Conservation (phyloP, 73 alveolate species). For the Tetrahymena thermophila region DNA sequence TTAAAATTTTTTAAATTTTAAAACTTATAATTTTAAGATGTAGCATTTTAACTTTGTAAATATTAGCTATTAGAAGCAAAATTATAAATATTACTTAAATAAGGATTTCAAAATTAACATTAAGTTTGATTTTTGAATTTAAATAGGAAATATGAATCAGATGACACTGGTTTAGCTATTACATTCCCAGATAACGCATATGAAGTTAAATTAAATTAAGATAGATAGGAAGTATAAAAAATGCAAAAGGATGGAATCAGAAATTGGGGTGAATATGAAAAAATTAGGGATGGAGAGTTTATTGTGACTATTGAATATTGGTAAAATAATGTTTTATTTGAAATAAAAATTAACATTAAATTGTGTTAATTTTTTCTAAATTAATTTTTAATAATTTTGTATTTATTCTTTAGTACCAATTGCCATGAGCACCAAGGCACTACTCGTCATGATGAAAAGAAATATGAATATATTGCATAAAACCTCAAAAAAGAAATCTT, state of each 20-base stretch:
- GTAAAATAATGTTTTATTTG: background rate
- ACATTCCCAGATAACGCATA: background rate
- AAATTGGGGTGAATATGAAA: constrained; percentile 29
- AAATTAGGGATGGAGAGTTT: constrained; percentile 27
- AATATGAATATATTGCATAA: constrained; percentile 34
- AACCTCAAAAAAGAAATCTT: constrained; percentile 32
- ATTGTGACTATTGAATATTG: constrained; percentile 41
- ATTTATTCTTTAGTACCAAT: constrained; percentile 22
- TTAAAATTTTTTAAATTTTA: background rate
- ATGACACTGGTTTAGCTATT: background rate
- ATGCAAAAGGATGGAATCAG: constrained; percentile 22
- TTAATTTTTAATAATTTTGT: background rate
- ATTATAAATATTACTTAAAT: background rate
- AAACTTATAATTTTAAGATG: background rate
- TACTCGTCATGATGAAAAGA: constrained; percentile 48
- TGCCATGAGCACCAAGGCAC: constrained; percentile 47
- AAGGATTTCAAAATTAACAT: background rate
- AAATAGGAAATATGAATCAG: background rate
- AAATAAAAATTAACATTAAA: background rate
- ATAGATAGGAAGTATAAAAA: background rate
- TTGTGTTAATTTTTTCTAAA: background rate
- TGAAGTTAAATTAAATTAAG: background rate
- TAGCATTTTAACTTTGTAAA: background rate
- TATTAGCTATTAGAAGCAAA: background rate
- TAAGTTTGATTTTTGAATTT: background rate